Evolutionary conservation across 352 stramenopile genomes (phyloP).

Genomic region (Globisporangium recalcitrans): DNA sequence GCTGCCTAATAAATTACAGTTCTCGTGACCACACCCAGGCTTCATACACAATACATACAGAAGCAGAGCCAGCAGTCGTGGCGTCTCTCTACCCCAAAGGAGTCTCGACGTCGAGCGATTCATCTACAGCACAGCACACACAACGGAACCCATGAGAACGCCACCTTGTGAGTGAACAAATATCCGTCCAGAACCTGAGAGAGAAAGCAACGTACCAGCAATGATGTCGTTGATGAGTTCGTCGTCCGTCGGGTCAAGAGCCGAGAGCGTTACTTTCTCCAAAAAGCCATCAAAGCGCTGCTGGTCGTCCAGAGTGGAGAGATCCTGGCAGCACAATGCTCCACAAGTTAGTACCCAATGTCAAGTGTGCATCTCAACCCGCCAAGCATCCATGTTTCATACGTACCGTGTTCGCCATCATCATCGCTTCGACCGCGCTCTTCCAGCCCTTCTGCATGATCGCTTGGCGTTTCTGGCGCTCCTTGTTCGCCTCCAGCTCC

Average conservation of each 20-base stretch:
- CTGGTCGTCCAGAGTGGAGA: constrained; percentile 47
- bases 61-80: background rate
- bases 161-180: background rate
- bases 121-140: constrained; percentile 13
- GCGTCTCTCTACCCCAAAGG: constrained; percentile 11
- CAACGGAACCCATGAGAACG: background rate
- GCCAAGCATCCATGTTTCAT: background rate
- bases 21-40: background rate
- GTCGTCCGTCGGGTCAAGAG: constrained; percentile 57
- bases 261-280: constrained; percentile 56
- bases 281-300: constrained; percentile 58
- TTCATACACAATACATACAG: constrained; percentile 2
- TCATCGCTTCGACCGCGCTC: constrained; percentile 79
- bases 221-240: constrained; percentile 31
- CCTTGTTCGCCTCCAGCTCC: constrained; percentile 84
- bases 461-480: constrained; percentile 79
- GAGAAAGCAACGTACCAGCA: background rate
- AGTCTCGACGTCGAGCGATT: constrained; percentile 18
- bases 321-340: constrained; percentile 27
- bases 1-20: constrained; percentile 17
- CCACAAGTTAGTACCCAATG: background rate
- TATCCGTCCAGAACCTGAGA: background rate
- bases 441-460: constrained; percentile 90
- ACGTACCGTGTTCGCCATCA: constrained; percentile 67
- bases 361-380: background rate